Conservation (phyloP, 1,284 basidiomycete genomes). For the Laetiporus sulphureus region DNA sequence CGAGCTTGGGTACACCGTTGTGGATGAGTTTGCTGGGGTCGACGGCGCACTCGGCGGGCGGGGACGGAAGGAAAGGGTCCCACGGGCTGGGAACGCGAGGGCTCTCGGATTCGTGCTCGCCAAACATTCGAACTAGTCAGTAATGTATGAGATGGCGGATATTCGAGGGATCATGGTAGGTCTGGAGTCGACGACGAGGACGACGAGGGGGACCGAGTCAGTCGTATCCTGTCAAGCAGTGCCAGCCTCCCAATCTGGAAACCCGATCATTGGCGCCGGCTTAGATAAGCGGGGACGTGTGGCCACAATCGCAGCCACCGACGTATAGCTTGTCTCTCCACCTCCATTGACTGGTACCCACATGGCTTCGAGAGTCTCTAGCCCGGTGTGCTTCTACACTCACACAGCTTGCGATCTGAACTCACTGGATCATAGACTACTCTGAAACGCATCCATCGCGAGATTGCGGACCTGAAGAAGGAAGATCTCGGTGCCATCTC, state of each 20-base stretch:
- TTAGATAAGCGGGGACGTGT: too few species aligned
- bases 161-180: conserved; percentile 60
- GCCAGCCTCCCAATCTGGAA: too few species aligned
- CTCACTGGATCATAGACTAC: conserved; percentile 50
- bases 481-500: conserved; percentile 74
- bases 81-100: conserved; percentile 73
- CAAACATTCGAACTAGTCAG: conserved; percentile 50
- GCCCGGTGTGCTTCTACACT: too few species aligned
- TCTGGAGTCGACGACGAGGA: conserved; percentile 8
- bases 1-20: conserved; percentile 47
- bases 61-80: conserved; percentile 61
- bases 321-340: too few species aligned
- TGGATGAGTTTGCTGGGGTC: conserved; percentile 15
- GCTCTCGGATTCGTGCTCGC: conserved; percentile 72
- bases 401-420: too few species aligned
- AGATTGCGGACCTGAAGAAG: conserved; percentile 78
- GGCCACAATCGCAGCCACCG: too few species aligned
- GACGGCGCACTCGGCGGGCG: conserved; percentile 32
- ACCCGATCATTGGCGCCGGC: too few species aligned
- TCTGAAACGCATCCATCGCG: conserved; percentile 82
- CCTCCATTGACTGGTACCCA: too few species aligned
- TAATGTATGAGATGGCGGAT: conserved; percentile 24
- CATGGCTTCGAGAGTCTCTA: too few species aligned
- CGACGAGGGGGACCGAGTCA: neutral
- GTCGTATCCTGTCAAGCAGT: too few species aligned